Base-by-base conservation (phyloP, 495 filamentous ascomycete species). In the Aspergillus ellipticus region DNA sequence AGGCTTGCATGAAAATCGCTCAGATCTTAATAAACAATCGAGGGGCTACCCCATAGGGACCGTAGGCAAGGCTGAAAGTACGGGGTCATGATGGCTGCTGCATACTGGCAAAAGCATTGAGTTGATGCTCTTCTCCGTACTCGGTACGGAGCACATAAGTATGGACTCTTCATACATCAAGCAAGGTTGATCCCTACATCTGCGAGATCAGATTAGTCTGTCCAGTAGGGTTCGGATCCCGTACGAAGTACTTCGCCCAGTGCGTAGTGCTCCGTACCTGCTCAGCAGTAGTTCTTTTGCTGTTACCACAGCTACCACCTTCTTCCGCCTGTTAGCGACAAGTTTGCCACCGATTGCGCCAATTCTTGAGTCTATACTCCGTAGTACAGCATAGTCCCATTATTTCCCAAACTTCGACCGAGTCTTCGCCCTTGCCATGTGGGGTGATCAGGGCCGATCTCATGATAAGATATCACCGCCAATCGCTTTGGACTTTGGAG, bases 131-230 rank as follows among this genome's bases (percentile, higher is more conserved):
- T 15, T 13, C 11, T 39, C 11, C n/a, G 24, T 39, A 13, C 11
- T 45, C 17, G 11, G 17, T 45, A 19, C 4, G 21, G n/a, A 24
- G 9, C n/a, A 47, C 19, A n/a, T 26, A 47, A 17, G 21, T 48
- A 48, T 28, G 7, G 45, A n/a, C 16, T 48, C 16, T 28, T 48
- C 22, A 22, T 48, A 48, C 45, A 48, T 48, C 22, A 48, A 28
- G 45, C 45, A 21, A 48, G n/a, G 45, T 48, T 48, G 11, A 48
- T 48, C 45, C 24, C 22, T 39, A n/a, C 35, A 48, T 15, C 45
- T 48, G 45, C 45, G 45, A 48, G 45, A 48, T 48, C 45, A 48
- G 45, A 48, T 48, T 48, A n/a, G 45, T 48, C 45, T 28, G 45
- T n/a, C 24, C 24, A 28, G 24, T 28, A 28, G 24, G 24, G 7